phyloP scores from a whole-genome alignment of 2,329 filamentous ascomycete genomes.

The Aureobasidium sp. region DNA sequence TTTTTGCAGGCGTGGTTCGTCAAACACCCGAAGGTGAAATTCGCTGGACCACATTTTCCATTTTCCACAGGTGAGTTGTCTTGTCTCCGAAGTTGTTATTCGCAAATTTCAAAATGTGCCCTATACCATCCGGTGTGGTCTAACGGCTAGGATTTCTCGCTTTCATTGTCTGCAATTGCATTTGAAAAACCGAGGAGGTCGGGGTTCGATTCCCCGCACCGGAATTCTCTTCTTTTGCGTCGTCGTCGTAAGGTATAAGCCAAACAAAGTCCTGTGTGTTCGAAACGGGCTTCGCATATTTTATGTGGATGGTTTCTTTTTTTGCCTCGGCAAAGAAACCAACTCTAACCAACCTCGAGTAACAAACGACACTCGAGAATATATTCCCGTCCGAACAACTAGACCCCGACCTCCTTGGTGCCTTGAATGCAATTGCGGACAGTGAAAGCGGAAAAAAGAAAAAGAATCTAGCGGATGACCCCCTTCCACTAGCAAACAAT shows the following conservation, averaged over 20 bases:
- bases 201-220: constrained; percentile 20
- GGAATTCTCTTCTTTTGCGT: constrained; percentile 14
- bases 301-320: background rate
- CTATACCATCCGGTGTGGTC: constrained; percentile 11
- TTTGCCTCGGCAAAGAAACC: background rate
- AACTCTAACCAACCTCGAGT: background rate
- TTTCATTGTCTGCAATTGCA: constrained; percentile 4
- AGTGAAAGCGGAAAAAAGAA: too few relatives aligned
- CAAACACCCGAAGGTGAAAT: constrained; percentile 63
- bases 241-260: background rate
- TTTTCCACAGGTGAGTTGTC: constrained; percentile 42
- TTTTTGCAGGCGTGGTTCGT: constrained; percentile 46
- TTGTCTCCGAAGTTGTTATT: background rate
- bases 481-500: too few relatives aligned
- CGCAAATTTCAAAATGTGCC: too few relatives aligned
- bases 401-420: background rate
- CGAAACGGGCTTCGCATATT: background rate
- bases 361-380: background rate
- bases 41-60: constrained; percentile 61
- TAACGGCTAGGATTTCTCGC: constrained; percentile 15
- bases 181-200: constrained; percentile 15
- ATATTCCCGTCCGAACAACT: background rate
- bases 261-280: background rate
- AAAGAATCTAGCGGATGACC: too few relatives aligned
- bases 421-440: background rate